Base-by-base conservation (phyloP, 2,329 filamentous ascomycete species). In the Arachnomyces sp. region DNA sequence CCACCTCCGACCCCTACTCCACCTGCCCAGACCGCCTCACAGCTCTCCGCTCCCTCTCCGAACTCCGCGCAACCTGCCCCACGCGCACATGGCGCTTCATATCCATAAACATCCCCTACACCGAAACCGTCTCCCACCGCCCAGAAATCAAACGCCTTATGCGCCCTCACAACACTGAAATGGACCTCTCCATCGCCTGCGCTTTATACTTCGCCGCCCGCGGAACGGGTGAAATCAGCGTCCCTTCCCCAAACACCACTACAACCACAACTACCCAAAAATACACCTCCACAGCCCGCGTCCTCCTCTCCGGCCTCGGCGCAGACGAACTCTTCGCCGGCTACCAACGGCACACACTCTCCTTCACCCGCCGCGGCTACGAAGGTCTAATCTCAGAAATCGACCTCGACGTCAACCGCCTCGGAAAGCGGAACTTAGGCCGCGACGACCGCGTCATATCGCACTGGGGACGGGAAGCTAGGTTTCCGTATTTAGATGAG, bases 261-360 rank as follows among this genome's bases (percentile, higher is more conserved):
- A n/a, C n/a, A n/a, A n/a, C n/a, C n/a, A n/a, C n/a, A n/a, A n/a
- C n/a, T n/a, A n/a, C n/a, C n/a, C n/a, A n/a, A n/a, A n/a, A n/a
- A 0, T 89, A 88, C 55, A 71, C 66, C 7, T 88, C 85, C 0
- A 68, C 79, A 1, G 85, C 89, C 1, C 79, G 87, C 25, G 86
- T 95, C 0, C 74, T 98, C 1, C 71, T 98, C 0, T 96, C 92
- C 0, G 93, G 92, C 0, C 75, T 98, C 1, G 92, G 93, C 2
- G 93, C 93, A 2, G 92, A 98, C 56, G 92, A 98, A 64, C 76
- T 98, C 1, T 96, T 98, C 57, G 92, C 85, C 12, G 92, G 92
- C 6, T 98, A 98, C 58, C 80, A 79, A 7, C 79, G 93, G 6
- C 92, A 98, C 54, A 76, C 78, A 2, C 77, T 79, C 3, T 87